Base-by-base conservation (phyloP, 192 early-diverging fungal genomes). In the Kappamyces sp. region DNA sequence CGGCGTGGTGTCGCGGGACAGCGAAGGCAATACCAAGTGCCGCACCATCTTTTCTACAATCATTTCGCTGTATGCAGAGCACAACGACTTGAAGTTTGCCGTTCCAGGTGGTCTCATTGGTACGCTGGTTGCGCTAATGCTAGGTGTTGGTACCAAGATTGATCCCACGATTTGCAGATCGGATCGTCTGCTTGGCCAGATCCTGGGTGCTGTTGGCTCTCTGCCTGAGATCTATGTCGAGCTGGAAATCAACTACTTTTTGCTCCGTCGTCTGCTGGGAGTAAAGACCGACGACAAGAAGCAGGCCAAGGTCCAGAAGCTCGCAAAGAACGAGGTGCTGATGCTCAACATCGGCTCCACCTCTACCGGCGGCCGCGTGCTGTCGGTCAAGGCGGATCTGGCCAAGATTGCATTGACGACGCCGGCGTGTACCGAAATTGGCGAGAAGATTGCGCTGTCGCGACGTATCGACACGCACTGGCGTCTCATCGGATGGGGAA, bases 91-190 rank as follows among this genome's bases (percentile, higher is more conserved):
- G 23, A 79, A 95, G 77, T 99, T 96, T 77, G 97, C 97, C 36
- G 94, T 99, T 55, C 94, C 97, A n/a, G 97, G 97, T 59, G 97
- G 97, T 58, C 82, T 99, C 46, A 99, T 99, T 68, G 93, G 90
- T 79, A 55, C 48, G 44, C 42, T 36, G 5, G 32, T 57, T 43
- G 5, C 32, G n/a, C 49, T 48, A 13, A 8, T 41, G 15, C 6
- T 58, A 79, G 83, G 86, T 85, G 94, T 99, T 42, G 95, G 97
- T 55, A 98, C 97, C 9, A 76, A 86, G 63, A 84, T 98, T 63
- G 97, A 99, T 62, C 97, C 97, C 3, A 92, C 90, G 3, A 76
- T 98, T 37, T 95, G 93, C 76, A 89, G 94, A 74, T 90, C 86
- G 40, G 97, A 99, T 79, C 87, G 92, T 71, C 82, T 99, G 47